Base-by-base conservation (phyloP, 2,329 filamentous ascomycete genomes). In the Trichoderma semiorbis region DNA sequence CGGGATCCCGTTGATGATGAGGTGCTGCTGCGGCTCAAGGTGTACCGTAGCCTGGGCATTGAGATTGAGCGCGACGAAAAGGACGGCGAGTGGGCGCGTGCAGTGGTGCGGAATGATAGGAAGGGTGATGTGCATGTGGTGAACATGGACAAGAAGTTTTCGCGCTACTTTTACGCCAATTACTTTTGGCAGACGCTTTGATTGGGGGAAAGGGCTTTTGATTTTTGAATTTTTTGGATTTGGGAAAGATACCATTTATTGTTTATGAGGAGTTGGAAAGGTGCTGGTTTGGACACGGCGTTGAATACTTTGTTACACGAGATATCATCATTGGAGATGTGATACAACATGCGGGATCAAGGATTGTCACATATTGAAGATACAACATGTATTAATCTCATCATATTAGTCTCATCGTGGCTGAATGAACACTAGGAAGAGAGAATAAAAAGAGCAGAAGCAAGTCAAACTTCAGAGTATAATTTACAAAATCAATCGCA, bases 81-180 rank as follows among this genome's bases (percentile, higher is more conserved):
- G 74, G 86, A 87, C 43, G 94, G 94, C 39, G 93, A 94, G 79
- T 98, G 95, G 84, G 91, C 88, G 76, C 93, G 93, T 78, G 95
- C 95, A 1, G 88, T 97, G 21, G 91, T 98, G 75, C 86, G 94
- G 74, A 98, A 97, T 79, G 91, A 91, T 73, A 87, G 90, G 75
- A 95, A 94, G 84, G 95, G 94, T 10, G 95, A 98, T 80, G 94
- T 98, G 66, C 93, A 97, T 80, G 93, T 98, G 64, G 91, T 99
- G 73, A 97, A 97, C 78, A 91, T 99, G 80, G 95, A 98, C 77
- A 91, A 92, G 77, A 97, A 96, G 83, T 95, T 97, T 80, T 95
- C 93, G 72, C 88, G 91, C 74, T 95, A 92, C 80, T 98, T 97
- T 79, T 97, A 98, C 78, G 93, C 95, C 26, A 97, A 97, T 78